phyloP scores from a whole-genome alignment of 2,329 filamentous ascomycete genomes.

The Teratosphaeria nubilosa region DNA sequence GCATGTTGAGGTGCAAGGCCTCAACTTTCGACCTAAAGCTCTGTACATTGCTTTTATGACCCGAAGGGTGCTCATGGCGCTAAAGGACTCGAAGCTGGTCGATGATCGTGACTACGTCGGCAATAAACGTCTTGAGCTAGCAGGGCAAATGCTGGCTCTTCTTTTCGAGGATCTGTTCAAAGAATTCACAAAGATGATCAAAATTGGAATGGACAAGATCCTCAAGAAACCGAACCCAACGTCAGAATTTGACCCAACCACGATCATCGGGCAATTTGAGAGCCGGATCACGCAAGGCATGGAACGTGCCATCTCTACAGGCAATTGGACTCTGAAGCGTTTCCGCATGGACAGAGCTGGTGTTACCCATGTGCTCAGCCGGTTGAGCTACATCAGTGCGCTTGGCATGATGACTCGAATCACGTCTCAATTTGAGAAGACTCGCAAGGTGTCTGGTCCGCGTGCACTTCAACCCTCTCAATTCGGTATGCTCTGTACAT shows the following conservation, averaged over 20 bases:
- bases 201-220: constrained; percentile 89
- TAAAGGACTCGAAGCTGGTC: constrained; percentile 77
- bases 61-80: constrained; percentile 87
- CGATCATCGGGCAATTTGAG: constrained; percentile 73
- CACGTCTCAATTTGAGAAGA: constrained; percentile 97
- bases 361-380: constrained; percentile 90
- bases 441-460: constrained; percentile 88
- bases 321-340: constrained; percentile 95
- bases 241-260: constrained; percentile 75
- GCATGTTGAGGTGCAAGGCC: constrained; percentile 80
- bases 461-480: constrained; percentile 94
- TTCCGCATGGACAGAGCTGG: constrained; percentile 98
- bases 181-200: constrained; percentile 79
- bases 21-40: constrained; percentile 95
- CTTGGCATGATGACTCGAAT: constrained; percentile 99
- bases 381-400: constrained; percentile 90
- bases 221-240: constrained; percentile 88
- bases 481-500: constrained; percentile 95
- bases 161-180: constrained; percentile 98
- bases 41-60: constrained; percentile 97
- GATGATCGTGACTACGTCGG: constrained; percentile 97
- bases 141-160: constrained; percentile 84
- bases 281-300: constrained; percentile 85
- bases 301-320: constrained; percentile 91
- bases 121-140: constrained; percentile 91